Evolutionary conservation across 495 filamentous ascomycete species (phyloP).

Genomic region (Neurospora sp.): DNA sequence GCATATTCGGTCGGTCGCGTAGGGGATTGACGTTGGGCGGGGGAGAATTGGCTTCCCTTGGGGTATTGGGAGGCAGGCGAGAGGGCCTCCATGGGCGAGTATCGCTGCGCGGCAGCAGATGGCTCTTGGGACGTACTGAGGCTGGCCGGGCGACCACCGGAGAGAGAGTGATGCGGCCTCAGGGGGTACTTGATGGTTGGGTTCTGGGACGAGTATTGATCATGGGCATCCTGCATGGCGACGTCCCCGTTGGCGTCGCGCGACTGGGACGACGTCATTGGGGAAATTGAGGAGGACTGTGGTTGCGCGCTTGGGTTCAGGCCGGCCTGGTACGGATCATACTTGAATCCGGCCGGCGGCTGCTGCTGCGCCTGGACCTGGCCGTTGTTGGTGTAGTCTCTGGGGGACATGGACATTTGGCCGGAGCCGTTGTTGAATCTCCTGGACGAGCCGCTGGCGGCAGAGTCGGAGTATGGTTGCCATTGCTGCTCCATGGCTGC

Average conservation of each 20-base stretch:
- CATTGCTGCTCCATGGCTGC: slow-evolving; percentile 46
- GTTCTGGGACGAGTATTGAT: slow-evolving; percentile 64
- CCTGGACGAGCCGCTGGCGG: slow-evolving; percentile 33
- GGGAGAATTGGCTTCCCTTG: slow-evolving; percentile 34
- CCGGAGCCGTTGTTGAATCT: slow-evolving; percentile 38
- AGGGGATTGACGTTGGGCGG: slow-evolving; percentile 40
- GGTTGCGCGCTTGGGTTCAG: slow-evolving; percentile 37
- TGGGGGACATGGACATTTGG: slow-evolving; percentile 35
- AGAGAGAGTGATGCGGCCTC: slow-evolving; percentile 52
- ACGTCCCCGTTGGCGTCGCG: slow-evolving; percentile 76
- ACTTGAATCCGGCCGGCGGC: slow-evolving; percentile 58
- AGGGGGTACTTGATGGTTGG: slow-evolving; percentile 57
- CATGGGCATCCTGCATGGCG: slow-evolving; percentile 79
- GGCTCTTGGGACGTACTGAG: slow-evolving; percentile 62
- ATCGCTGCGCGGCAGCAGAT: slow-evolving; percentile 76
- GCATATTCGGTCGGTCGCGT: slow-evolving; percentile 36
- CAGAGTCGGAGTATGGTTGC: slow-evolving; percentile 40
- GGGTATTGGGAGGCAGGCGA: slow-evolving; percentile 45
- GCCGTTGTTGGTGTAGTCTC: slow-evolving; percentile 28
- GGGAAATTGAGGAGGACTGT: slow-evolving; percentile 52
- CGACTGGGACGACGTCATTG: slow-evolving; percentile 52
- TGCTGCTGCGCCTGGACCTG: slow-evolving; percentile 32
- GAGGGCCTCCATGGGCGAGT: slow-evolving; percentile 87
- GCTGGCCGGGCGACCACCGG: slow-evolving; percentile 32
- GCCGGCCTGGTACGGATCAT: slow-evolving; percentile 60